These are phyloP conservation scores for Trypanosoma brucei DNA, from an alignment of 208 protist species.

Conservation along the genomic window DNA sequence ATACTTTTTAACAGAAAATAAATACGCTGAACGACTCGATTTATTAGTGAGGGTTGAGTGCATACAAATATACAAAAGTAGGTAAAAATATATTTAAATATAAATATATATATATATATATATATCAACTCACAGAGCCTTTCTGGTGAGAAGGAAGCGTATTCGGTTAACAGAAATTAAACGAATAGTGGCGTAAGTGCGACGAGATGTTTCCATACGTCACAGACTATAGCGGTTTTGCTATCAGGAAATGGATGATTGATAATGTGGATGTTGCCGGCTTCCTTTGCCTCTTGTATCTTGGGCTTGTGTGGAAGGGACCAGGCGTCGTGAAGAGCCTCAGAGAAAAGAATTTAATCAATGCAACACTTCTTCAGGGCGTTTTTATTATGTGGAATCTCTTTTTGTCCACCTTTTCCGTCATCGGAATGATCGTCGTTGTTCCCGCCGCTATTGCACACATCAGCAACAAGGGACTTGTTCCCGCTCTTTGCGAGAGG, in stretches of 20 bases:
- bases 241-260: conserved; percentile 42
- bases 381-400: conserved; percentile 47
- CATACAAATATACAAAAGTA: too few relatives aligned
- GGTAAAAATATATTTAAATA: too few relatives aligned
- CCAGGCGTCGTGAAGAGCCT: conserved; percentile 21
- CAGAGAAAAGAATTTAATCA: conserved; percentile 1
- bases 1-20: too few relatives aligned
- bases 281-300: conserved; percentile 29
- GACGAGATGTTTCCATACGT: conserved; percentile 40
- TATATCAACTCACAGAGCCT: too few relatives aligned
- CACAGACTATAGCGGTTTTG: conserved; percentile 59
- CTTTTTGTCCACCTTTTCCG: conserved; percentile 36
- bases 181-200: not conserved
- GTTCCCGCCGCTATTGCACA: conserved; percentile 10
- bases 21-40: too few relatives aligned
- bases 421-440: conserved; percentile 27
- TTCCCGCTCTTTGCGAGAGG: conserved; percentile 15
- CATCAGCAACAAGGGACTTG: conserved; percentile 1
- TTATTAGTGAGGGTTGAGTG: too few relatives aligned
- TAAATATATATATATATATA: too few relatives aligned
- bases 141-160: too few relatives aligned
- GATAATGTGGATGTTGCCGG: conserved; percentile 52
- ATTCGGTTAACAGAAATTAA: not conserved
- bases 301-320: conserved; percentile 33
- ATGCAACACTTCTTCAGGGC: conserved; percentile 14